Base-by-base conservation (phyloP, 1,284 basidiomycete species). In the Anthracocystis panici-leucophaei region DNA sequence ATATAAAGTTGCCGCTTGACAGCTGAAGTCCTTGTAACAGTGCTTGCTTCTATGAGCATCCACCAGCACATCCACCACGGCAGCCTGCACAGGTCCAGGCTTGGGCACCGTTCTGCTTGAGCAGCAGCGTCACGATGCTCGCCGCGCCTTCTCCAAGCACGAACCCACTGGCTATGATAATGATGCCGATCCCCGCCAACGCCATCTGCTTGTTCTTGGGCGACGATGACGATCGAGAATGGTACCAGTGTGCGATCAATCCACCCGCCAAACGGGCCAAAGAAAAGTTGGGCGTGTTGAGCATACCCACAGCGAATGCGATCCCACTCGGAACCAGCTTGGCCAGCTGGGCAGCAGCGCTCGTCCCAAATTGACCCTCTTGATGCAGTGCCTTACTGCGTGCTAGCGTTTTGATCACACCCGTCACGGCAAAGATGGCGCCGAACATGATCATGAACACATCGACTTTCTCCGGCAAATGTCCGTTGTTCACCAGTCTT, bases 241-340 rank as follows among this genome's bases (percentile, higher is more conserved):
- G 85, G 84, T 91, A 90, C 49, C 52, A 44, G 29, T 70, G 58
- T 71, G 95, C 93, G 74, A 93, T 87, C 74, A 93, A 83, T 2
- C 95, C 96, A 40, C 96, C 96, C 52, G 97, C 89, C 29, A 98
- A 88, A 52, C 95, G 90, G 1, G 95, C 94, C 57, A 98, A 89
- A 5, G 93, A 94, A 87, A 98, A 98, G 8, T 93, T 93, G 5
- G 96, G 95, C 1, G 95, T 94, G 84, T 97, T 98, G 82, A 97
- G 88, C 87, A 98, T 96, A 0, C 88, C 88, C 23, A 89, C 87
- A 1, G 88, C 94, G 65, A 87, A 86, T 9, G 85, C 84, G 51
- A 86, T 83, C 5, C 85, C 84, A 55, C 63, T 71, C 7, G 75
- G 69, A 8, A 75, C 49, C 20, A 42, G 42, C 7, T 53, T 51